Evolutionary conservation across 331 rosid genomes (phyloP).

Genomic region (Ulmus americana): DNA sequence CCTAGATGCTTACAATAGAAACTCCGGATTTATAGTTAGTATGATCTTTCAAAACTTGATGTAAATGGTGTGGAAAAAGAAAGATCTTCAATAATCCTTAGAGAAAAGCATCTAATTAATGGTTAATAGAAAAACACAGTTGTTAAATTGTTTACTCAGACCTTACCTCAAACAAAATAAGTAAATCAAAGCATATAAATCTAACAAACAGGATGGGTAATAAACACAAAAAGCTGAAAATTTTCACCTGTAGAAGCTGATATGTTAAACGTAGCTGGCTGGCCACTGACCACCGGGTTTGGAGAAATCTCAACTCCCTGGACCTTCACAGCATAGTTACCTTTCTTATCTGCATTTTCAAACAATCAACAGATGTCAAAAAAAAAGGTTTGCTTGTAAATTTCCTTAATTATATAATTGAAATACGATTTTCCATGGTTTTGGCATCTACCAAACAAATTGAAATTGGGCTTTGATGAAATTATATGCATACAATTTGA

Average conservation of each 20-base stretch:
- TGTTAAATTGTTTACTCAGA: not conserved
- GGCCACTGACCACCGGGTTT: conserved; percentile 57
- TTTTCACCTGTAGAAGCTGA: conserved; percentile 61
- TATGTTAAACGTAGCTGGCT: conserved; percentile 67
- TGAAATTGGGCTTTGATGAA: not conserved
- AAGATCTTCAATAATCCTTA: not conserved
- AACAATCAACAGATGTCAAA: not conserved
- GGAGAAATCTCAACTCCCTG: conserved; percentile 52
- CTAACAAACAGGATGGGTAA: not conserved
- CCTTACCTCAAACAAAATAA: not conserved
- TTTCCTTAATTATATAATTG: not conserved
- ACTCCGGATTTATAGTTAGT: not conserved
- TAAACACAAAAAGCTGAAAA: conserved; percentile 2
- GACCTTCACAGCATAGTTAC: conserved; percentile 60
- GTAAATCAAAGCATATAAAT: not conserved
- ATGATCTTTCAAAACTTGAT: not conserved
- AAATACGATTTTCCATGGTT: not conserved
- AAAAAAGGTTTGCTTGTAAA: not conserved
- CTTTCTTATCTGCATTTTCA: conserved; percentile 42
- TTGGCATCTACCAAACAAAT: not conserved
- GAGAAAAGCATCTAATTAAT: not conserved
- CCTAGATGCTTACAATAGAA: not conserved
- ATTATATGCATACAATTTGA: not conserved
- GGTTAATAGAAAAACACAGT: not conserved
- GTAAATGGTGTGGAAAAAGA: not conserved